These are phyloP conservation scores for Epichloe typhina DNA, from an alignment of 2,329 filamentous ascomycete genomes.

Conservation along the genomic window DNA sequence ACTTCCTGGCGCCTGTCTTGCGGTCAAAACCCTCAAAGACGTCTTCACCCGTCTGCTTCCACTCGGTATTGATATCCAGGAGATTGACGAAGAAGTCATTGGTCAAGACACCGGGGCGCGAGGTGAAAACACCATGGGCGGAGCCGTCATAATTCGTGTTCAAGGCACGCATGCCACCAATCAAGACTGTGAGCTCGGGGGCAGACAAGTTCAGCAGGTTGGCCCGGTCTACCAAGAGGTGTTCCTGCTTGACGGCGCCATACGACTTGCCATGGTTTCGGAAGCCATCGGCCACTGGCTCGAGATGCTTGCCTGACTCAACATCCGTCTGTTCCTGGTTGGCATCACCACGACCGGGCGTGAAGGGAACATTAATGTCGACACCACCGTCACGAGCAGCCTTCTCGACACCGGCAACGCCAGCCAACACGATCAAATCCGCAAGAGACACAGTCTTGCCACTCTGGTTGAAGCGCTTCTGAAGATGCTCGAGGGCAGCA, in stretches of 20 bases:
- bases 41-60: constrained; percentile 41
- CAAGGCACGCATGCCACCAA: constrained; percentile 59
- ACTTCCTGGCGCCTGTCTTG: constrained; percentile 52
- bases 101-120: constrained; percentile 52
- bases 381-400: constrained; percentile 37
- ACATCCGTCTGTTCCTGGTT: constrained; percentile 59
- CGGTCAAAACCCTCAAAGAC: constrained; percentile 51
- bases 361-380: constrained; percentile 53
- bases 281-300: constrained; percentile 64
- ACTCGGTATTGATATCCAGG: constrained; percentile 51
- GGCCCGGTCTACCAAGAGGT: constrained; percentile 59
- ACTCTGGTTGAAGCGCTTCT: constrained; percentile 52
- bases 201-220: constrained; percentile 56
- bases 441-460: constrained; percentile 67
- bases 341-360: constrained; percentile 59
- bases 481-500: constrained; percentile 46
- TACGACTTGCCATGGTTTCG: constrained; percentile 61
- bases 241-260: constrained; percentile 48
- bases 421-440: constrained; percentile 66
- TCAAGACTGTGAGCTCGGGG: constrained; percentile 56
- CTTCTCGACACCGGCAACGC: constrained; percentile 58
- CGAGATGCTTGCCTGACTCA: constrained; percentile 48
- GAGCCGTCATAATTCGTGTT: constrained; percentile 62
- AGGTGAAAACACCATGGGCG: constrained; percentile 53
- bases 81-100: constrained; percentile 79